Base-by-base conservation (phyloP, 768 basidiomycete species). In the Trametes cingulata region DNA sequence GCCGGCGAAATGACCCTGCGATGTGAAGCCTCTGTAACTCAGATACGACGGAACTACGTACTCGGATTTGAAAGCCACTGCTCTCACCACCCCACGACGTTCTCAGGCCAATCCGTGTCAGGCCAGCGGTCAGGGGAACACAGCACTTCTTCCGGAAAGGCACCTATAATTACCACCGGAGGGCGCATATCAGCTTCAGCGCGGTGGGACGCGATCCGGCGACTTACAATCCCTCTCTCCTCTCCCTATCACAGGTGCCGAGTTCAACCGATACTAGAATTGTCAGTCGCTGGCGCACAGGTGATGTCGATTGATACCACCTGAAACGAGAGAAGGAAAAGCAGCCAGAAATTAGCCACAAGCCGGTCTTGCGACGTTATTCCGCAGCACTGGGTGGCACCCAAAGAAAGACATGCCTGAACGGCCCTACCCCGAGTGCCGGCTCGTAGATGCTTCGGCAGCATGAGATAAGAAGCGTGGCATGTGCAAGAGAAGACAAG, bases 31-130 rank as follows among this genome's bases (percentile, higher is more conserved):
- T 41, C 42, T 49, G 17, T 22, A 17, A 49, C 47, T 7, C 25
- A 42, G 39, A 52, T 52, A 52, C 22, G 35, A 42, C 7, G 42
- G 43, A 25, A 13, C 29, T 17, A 37, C 37, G 51, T 52, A 59
- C 43, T 29, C 25, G 14, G n/a, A 22, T 29, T 33, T 33, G 29
- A 29, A 43, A 20, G 33, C 4, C 15, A 27, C 24, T 19, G 42
- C 50, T 59, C 58, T 52, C 58, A 59, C 58, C 50, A 19, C 41
- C 42, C 35, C 27, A 22, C 9, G 24, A 24, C 19, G 12, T 57
- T 37, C 50, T 40, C 58, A 37, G 27, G 50, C 20, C 41, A 17
- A 6, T 39, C 41, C 40, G 27, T 27, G 48, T 15, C 20, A 12
- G 49, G 17, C 15, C 33, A 6, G 50, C 24, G 13, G 10, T 13